Evolutionary conservation across 2,329 filamentous ascomycete species (phyloP), one percentile per base, ranked within the genome.

Genomic region (Fusarium sp.): DNA sequence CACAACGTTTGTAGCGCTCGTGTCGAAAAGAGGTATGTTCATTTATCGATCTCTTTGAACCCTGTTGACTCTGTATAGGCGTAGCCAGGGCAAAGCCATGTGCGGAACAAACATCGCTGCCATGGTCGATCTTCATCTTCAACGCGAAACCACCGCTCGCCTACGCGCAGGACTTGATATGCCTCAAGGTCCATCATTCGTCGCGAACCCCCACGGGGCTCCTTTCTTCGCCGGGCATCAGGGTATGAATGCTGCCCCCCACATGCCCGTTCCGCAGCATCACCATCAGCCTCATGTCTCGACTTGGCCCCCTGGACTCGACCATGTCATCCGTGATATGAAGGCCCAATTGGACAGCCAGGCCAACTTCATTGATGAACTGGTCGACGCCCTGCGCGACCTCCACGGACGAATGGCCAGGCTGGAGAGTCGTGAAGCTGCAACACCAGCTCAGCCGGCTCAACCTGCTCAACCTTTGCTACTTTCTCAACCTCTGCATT

Each of bases 51-150:
- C 16, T 24, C 18, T 3, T 2, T 13, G 4, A 24, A 2, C 8
- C 6, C 8, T 12, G 20, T 25, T 59, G 2, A 67, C 37, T 3
- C 2, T 22, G 1, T 8, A 5, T 27, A 75, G 74, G 37, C 60
- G 62, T 14, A 16, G 22, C 0, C 6, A n/a, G 4, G 63, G 67
- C 3, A 75, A 67, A 29, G 9, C 12, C 16, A 48, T 57, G 37
- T 73, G 70, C 49, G 55, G 53, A 27, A 74, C 54, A 20, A 55
- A 45, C 24, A 42, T 75, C 20, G 1, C 11, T 4, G 18, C 42
- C 32, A 70, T 75, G 58, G 60, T 76, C 20, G 62, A 61, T 4
- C 64, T 72, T n/a, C 74, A 76, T 29, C 48, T 76, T 16, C 46
- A 57, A 16, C 69, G 74, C 3, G 71, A 75, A 25, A 32, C 34